Percentiles rank a stretch among this genome's conserved stretches.
phyloP scores from a whole-genome alignment of 129 eudicot genomes.

The Escallonia rubra region DNA sequence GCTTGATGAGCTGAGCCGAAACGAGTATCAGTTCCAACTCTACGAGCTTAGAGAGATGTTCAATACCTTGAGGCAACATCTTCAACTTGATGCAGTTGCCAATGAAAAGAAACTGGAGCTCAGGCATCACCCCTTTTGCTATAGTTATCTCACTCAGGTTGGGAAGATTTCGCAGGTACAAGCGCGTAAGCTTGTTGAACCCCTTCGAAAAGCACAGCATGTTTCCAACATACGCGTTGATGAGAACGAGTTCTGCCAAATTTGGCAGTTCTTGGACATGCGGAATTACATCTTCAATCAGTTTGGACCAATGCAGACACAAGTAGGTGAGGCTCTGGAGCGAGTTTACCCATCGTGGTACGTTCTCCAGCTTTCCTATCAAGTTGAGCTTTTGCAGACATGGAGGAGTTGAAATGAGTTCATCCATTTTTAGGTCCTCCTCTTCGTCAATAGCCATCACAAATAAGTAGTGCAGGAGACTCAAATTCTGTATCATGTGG shows the following conservation, averaged over 20 bases:
- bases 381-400: background rate
- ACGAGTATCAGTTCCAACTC: background rate
- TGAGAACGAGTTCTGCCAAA: background rate
- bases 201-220: background rate
- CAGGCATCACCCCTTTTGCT: too few relatives aligned
- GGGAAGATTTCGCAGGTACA: background rate
- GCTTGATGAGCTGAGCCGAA: background rate
- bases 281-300: background rate
- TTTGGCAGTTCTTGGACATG: background rate
- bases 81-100: background rate
- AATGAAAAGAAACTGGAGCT: background rate
- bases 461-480: background rate
- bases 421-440: background rate
- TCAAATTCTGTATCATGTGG: background rate
- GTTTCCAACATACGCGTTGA: background rate
- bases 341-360: background rate
- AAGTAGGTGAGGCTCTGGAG: background rate
- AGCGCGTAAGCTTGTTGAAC: background rate
- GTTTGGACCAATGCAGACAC: background rate
- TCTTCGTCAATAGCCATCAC: background rate
- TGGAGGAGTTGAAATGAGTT: background rate
- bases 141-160: too few relatives aligned
- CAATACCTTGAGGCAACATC: slow-evolving; percentile 1
- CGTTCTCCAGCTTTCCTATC: background rate
- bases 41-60: background rate